Evolutionary conservation across 2,329 filamentous ascomycete species (phyloP).

Genomic region (Penicillium nordicum): DNA sequence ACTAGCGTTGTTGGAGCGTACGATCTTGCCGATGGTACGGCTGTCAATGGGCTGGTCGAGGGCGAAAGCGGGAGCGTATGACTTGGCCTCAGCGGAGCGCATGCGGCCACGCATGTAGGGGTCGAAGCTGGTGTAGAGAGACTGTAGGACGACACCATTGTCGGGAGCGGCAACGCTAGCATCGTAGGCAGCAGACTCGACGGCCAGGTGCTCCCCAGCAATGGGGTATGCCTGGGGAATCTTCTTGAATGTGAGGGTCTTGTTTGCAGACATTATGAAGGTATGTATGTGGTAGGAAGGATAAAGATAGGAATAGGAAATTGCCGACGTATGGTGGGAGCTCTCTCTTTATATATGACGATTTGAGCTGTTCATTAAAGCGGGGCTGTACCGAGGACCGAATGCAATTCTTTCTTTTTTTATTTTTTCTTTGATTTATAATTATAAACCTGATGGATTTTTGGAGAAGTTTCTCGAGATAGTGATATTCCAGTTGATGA

Average conservation of each 20-base stretch:
- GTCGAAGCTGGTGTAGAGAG: constrained; percentile 73
- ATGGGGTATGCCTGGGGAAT: constrained; percentile 65
- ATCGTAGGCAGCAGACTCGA: constrained; percentile 68
- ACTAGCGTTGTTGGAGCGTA: constrained; percentile 63
- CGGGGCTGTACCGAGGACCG: constrained; percentile 23
- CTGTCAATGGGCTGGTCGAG: constrained; percentile 64
- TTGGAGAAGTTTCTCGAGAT: constrained; percentile 29
- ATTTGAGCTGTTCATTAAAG: constrained; percentile 8
- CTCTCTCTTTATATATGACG: constrained; percentile 10
- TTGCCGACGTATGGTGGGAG: neutral
- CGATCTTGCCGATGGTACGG: constrained; percentile 61
- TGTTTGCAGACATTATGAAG: constrained; percentile 54
- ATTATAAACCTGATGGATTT: constrained; percentile 23
- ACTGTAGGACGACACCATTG: constrained; percentile 66
- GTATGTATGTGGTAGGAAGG: neutral
- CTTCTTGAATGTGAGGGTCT: constrained; percentile 70
- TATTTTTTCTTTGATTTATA: neutral
- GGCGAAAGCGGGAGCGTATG: constrained; percentile 63
- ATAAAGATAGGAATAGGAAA: neutral
- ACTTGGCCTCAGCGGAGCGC: constrained; percentile 62
- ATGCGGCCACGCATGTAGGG: constrained; percentile 82
- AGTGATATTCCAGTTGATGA: constrained; percentile 12
- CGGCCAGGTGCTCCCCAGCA: constrained; percentile 64
- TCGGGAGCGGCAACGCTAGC: constrained; percentile 52
- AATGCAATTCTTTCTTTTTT: neutral